phyloP scores from a whole-genome alignment of 306 rosid genomes.

The Cicer cuneatum region DNA sequence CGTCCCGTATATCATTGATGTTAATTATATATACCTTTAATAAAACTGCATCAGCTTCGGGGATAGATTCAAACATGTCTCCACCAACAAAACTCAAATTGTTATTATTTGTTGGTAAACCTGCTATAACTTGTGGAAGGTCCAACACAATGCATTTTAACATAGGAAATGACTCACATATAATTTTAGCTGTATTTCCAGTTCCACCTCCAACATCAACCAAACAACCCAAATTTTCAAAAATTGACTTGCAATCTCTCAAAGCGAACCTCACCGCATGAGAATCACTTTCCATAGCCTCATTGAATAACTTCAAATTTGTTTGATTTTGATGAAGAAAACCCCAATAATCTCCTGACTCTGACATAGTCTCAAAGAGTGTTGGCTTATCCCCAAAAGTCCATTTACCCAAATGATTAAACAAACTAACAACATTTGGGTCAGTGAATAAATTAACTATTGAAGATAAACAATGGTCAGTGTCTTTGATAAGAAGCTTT shows the following conservation, averaged over 20 bases:
- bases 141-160: neutral
- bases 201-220: constrained; percentile 40
- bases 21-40: constrained; percentile 5
- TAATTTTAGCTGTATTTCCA: constrained; percentile 23
- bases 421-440: neutral
- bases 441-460: neutral
- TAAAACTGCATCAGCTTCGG: constrained; percentile 29
- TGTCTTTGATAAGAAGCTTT: neutral
- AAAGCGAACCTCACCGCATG: neutral
- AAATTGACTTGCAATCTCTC: neutral
- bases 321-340: constrained; percentile 1
- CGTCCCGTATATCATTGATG: too few relatives aligned
- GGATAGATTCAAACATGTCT: constrained; percentile 22
- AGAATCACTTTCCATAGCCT: constrained; percentile 38
- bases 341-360: neutral
- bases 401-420: constrained; percentile 16
- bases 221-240: neutral
- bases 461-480: constrained; percentile 22
- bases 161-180: constrained; percentile 12
- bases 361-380: neutral
- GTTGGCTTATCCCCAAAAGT: neutral
- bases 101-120: neutral
- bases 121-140: constrained; percentile 22
- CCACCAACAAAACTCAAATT: constrained; percentile 30
- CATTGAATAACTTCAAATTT: constrained; percentile 22